Conservation (phyloP, 148 eudicot species). For the Chenopodium berlandieri region DNA sequence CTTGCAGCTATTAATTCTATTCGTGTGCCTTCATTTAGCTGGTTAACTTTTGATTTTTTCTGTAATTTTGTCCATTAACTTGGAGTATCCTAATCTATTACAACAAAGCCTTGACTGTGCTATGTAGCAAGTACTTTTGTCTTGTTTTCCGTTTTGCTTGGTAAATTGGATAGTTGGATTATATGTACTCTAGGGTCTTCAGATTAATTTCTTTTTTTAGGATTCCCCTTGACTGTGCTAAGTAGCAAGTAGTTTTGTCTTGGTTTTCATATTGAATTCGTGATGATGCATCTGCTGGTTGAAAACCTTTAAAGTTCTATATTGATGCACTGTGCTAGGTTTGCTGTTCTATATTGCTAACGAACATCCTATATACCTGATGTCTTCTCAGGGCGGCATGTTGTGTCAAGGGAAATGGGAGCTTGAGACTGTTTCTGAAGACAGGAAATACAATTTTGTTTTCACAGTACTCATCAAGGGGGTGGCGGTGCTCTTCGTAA, state of each 20-base stretch:
- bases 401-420: not conserved
- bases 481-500: not conserved
- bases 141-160: not conserved
- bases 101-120: not conserved
- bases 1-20: too few species aligned
- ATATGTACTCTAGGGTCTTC: not conserved
- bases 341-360: not conserved
- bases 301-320: not conserved
- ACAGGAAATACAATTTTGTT: constrained; percentile 32
- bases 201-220: not conserved
- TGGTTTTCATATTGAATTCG: not conserved
- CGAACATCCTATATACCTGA: not conserved
- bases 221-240: not conserved
- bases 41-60: not conserved
- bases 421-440: not conserved
- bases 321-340: not conserved
- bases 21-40: too few species aligned
- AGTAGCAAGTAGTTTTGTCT: not conserved
- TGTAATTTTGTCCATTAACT: not conserved
- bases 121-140: not conserved
- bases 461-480: constrained; percentile 3
- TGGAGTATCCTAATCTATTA: not conserved
- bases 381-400: constrained; percentile 13
- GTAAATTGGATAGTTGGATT: not conserved
- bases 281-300: not conserved